Evolutionary conservation across 2,329 filamentous ascomycete genomes (phyloP).

Genomic region (Diaporthe ampelina): DNA sequence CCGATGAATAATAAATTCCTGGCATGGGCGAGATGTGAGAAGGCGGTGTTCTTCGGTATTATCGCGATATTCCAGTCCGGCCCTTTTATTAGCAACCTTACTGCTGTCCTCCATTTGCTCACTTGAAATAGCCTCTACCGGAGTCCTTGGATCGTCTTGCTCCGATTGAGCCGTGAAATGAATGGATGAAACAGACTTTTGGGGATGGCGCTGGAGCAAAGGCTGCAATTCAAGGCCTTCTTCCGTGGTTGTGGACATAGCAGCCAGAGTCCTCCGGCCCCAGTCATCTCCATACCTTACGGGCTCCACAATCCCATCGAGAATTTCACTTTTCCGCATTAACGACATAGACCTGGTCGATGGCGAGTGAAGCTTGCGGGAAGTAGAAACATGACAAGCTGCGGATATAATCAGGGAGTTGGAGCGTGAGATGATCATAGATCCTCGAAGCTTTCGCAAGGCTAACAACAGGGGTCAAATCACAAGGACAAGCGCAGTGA

Average conservation of each 20-base stretch:
- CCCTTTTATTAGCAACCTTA: neutral
- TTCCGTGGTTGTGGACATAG: neutral
- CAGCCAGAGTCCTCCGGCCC: neutral
- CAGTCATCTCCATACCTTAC: neutral
- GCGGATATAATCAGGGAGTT: constrained; percentile 22
- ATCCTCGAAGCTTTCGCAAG: neutral
- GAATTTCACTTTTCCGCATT: neutral
- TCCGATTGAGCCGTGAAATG: neutral
- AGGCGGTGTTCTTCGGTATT: neutral
- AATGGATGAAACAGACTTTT: too few species aligned
- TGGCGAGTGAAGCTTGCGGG: neutral
- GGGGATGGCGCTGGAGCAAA: neutral
- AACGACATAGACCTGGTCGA: neutral
- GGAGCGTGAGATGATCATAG: neutral
- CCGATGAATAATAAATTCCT: neutral
- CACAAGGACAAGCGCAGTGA: neutral
- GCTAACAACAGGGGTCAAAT: neutral
- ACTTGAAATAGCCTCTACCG: too few species aligned
- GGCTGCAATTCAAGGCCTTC: neutral
- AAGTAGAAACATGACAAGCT: constrained; percentile 10
- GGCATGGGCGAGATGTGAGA: neutral
- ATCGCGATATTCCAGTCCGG: neutral
- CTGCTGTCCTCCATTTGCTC: too few species aligned
- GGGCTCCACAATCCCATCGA: neutral
- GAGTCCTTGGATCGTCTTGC: too few species aligned